Evolutionary conservation across 2,329 filamentous ascomycete species (phyloP).

Genomic region (Colletotrichum falcatum): DNA sequence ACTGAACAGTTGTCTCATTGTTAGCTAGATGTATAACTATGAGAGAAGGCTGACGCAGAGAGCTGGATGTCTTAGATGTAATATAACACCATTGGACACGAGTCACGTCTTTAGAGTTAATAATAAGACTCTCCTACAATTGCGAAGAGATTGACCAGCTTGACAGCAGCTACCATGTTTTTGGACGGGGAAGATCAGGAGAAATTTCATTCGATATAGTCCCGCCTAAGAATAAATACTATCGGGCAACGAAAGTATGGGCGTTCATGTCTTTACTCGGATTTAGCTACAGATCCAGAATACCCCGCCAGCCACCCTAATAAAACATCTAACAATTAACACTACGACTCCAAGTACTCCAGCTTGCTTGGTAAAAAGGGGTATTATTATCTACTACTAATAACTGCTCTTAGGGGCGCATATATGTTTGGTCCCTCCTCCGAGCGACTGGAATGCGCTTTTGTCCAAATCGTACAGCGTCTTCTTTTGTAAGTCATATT

Average conservation of each 20-base stretch:
- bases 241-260: background rate
- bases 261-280: constrained; percentile 9
- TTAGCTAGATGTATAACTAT: background rate
- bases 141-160: background rate
- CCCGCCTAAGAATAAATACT: constrained; percentile 2
- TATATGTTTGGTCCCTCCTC: constrained; percentile 3
- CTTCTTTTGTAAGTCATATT: background rate
- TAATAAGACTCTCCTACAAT: background rate
- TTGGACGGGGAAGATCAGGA: constrained; percentile 9
- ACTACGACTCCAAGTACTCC: constrained; percentile 6
- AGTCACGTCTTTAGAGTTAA: too few relatives aligned
- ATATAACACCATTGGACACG: background rate
- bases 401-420: too few relatives aligned
- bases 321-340: background rate
- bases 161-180: background rate
- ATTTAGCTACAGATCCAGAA: background rate
- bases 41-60: background rate
- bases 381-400: constrained; percentile 31
- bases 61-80: background rate
- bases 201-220: background rate
- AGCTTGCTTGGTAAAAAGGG: constrained; percentile 31
- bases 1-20: background rate
- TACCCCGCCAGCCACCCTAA: background rate
- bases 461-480: constrained; percentile 33
- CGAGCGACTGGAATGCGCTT: background rate